Percentiles rank a stretch among this genome's conserved stretches.
phyloP scores from a whole-genome alignment of 306 rosid genomes.

The Trichosanthes truncata region DNA sequence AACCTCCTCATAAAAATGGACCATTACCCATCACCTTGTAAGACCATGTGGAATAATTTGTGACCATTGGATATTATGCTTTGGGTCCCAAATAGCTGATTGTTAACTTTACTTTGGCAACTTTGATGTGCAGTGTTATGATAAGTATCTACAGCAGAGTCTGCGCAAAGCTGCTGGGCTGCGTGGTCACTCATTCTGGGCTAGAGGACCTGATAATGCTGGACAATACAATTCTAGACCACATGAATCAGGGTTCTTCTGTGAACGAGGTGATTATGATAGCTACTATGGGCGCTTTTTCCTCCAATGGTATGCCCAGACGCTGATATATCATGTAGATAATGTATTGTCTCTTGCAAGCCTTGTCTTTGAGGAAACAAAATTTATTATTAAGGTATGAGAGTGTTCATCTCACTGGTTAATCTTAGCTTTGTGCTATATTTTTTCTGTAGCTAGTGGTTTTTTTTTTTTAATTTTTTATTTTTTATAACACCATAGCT shows the following conservation, averaged over 20 bases:
- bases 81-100: slow-evolving; percentile 6
- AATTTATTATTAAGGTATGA: slow-evolving; percentile 69
- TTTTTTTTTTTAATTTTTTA: no score
- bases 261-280: slow-evolving; percentile 95
- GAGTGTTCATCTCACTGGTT: slow-evolving; percentile 6
- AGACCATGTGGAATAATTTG: not conserved
- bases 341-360: slow-evolving; percentile 87
- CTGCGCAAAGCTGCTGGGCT: slow-evolving; percentile 71
- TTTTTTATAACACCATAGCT: not conserved
- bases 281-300: slow-evolving; percentile 96
- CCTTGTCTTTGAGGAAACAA: slow-evolving; percentile 88
- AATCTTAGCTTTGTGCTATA: not conserved
- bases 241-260: slow-evolving; percentile 89
- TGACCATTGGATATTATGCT: not conserved
- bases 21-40: not conserved
- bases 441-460: not conserved
- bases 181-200: slow-evolving; percentile 95
- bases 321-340: slow-evolving; percentile 75
- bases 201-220: slow-evolving; percentile 90
- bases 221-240: slow-evolving; percentile 90
- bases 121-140: slow-evolving; percentile 65
- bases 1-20: not conserved
- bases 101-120: slow-evolving; percentile 2
- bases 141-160: slow-evolving; percentile 75
- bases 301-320: slow-evolving; percentile 90